Base-by-base conservation (phyloP, 2,329 filamentous ascomycete genomes). In the Penicillium frequentans region DNA sequence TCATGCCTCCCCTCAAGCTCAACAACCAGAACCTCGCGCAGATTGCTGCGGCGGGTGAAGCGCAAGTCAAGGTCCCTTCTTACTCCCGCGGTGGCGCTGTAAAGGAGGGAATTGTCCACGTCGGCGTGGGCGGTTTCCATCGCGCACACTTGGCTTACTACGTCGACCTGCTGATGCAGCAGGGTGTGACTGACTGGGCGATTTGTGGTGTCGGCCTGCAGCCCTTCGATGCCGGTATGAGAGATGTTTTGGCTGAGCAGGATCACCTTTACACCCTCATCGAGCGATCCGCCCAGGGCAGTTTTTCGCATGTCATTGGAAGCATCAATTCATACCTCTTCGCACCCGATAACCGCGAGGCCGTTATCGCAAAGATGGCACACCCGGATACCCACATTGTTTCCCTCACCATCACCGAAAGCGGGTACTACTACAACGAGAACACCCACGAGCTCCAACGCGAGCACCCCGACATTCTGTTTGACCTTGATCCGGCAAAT, bases 361-460 rank as follows among this genome's bases (percentile, higher is more conserved):
- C 80, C 35, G 80, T 83, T 58, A 77, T 83, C 31, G 77, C 75
- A 65, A 83, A 83, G 75, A 82, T 83, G 81, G 81, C 81, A 1
- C 76, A 82, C 71, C 75, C 79, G 0, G 80, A 83, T 64, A 83
- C 81, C 13, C 79, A 76, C 66, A 83, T 83, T 58, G 81, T 83
- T 31, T 83, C 81, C 16, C 67, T 83, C 68, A 83, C 81, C 65
- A 83, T 83, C 67, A 83, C 81, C 44, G 81, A 83, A 73, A 81
- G 78, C 65, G 81, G 81, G 60, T 83, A 83, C 77, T 83, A 81
- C 73, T 82, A 83, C 75, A 82, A 83, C 67, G 81, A 83, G 67
- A 82, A 83, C 75, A 80, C 81, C n/a, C 81, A 83, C 73, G 70
- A 82, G 72, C 74, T 83, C 56, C 69, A 77, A 59, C 68, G 69